Conservation (phyloP, 768 basidiomycete species). For the Inosperma sp. region DNA sequence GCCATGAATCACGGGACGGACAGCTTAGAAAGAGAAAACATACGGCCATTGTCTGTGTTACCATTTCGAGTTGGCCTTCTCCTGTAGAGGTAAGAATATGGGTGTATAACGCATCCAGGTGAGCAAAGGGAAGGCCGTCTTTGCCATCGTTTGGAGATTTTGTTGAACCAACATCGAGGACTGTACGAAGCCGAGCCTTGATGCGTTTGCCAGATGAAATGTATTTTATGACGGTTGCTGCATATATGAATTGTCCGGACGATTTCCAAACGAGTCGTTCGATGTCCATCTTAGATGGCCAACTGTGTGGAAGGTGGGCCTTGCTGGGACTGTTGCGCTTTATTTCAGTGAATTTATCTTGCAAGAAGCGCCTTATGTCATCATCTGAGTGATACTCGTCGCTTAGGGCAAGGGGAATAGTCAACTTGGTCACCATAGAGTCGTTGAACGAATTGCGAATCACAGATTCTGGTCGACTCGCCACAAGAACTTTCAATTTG, state of each 20-base stretch:
- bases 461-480: constrained; percentile 12
- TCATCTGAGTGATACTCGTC: constrained; percentile 5
- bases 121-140: background rate
- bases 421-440: background rate
- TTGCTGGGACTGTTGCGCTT: background rate
- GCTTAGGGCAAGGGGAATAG: constrained; percentile 4
- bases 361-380: constrained; percentile 10
- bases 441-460: constrained; percentile 3
- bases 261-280: constrained; percentile 5
- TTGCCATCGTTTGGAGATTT: too few species aligned
- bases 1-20: background rate
- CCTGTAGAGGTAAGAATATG: background rate
- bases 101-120: background rate
- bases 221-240: constrained; percentile 7
- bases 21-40: background rate
- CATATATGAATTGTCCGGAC: constrained; percentile 13
- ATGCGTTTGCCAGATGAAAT: constrained; percentile 1
- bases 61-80: background rate
- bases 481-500: constrained; percentile 7
- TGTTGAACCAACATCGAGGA: background rate
- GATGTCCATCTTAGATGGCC: constrained; percentile 5
- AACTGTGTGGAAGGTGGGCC: background rate
- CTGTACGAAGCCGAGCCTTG: background rate
- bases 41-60: background rate
- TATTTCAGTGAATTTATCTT: constrained; percentile 7